phyloP scores from a whole-genome alignment of 345 rosid species.

The Iberis pinnata region DNA sequence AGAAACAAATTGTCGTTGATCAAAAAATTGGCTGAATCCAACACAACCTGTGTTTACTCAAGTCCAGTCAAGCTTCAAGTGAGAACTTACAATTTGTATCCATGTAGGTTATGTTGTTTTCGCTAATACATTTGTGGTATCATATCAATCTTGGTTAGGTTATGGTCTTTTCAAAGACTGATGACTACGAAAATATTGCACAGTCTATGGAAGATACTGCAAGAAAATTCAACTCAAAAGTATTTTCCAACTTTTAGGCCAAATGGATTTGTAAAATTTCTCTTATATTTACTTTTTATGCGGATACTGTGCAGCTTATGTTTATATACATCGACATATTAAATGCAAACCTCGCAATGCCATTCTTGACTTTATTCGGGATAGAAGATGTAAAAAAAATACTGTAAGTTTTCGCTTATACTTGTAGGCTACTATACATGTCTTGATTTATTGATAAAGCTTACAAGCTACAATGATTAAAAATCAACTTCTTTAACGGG shows the following conservation, averaged over 20 bases:
- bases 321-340: conserved; percentile 50
- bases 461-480: conserved; percentile 17
- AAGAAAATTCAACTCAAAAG: conserved; percentile 68
- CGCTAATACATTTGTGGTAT: neutral
- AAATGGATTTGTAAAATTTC: too few species aligned
- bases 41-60: conserved; percentile 60
- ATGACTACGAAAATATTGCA: conserved; percentile 48
- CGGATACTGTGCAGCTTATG: conserved; percentile 74
- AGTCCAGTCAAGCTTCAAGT: conserved; percentile 82
- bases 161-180: conserved; percentile 52
- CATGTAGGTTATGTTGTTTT: neutral
- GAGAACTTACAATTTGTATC: too few species aligned
- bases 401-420: conserved; percentile 55
- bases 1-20: conserved; percentile 73
- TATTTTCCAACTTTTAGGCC: conserved; percentile 7
- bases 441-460: conserved; percentile 16
- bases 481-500: conserved; percentile 36
- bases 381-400: conserved; percentile 61
- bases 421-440: too few species aligned
- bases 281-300: neutral
- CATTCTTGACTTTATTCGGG: conserved; percentile 79
- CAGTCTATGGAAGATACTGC: conserved; percentile 67
- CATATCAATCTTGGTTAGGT: conserved; percentile 41
- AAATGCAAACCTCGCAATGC: conserved; percentile 81
- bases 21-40: conserved; percentile 64